A percentile compares a stretch with the other conserved stretches of the same genome.
These are phyloP conservation scores for Colletotrichum caudatum DNA, from an alignment of 2,329 filamentous ascomycete genomes.

Conservation along the genomic window DNA sequence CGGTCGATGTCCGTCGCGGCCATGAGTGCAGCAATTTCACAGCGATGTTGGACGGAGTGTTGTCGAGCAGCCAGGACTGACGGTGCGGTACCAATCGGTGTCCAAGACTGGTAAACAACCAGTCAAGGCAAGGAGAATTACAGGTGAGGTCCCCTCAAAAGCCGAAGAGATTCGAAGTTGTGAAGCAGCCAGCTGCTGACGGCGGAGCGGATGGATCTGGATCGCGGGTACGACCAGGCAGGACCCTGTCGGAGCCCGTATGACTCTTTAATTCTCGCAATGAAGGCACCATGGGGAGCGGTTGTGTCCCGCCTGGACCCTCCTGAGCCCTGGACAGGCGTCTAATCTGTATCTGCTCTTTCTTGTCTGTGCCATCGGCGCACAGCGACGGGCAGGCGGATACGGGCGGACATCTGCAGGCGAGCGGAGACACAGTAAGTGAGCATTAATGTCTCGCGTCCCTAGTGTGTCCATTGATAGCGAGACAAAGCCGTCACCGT, in stretches of 20 bases:
- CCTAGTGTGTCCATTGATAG: constrained; percentile 31
- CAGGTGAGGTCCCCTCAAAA: too few species aligned
- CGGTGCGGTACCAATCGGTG: background rate
- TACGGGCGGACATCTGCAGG: constrained; percentile 38
- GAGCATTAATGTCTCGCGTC: constrained; percentile 36
- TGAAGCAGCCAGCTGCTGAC: constrained; percentile 28
- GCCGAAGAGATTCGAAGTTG: constrained; percentile 18
- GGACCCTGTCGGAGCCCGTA: constrained; percentile 28
- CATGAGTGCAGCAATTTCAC: background rate
- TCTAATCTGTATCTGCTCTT: background rate
- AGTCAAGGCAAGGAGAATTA: background rate
- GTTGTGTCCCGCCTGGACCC: constrained; percentile 13
- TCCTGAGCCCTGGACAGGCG: constrained; percentile 7
- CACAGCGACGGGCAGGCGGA: constrained; percentile 34
- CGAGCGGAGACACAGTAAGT: constrained; percentile 31
- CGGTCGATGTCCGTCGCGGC: constrained; percentile 14
- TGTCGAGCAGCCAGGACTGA: background rate
- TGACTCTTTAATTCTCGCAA: constrained; percentile 34
- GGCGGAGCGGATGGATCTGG: constrained; percentile 29
- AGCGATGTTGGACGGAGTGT: background rate
- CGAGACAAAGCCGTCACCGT: constrained; percentile 32
- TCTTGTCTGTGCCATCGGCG: constrained; percentile 33
- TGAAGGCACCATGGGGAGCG: constrained; percentile 15
- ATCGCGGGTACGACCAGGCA: constrained; percentile 35
- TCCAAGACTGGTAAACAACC: background rate